phyloP scores from a whole-genome alignment of 495 filamentous ascomycete genomes.

The Darksidea phi region DNA sequence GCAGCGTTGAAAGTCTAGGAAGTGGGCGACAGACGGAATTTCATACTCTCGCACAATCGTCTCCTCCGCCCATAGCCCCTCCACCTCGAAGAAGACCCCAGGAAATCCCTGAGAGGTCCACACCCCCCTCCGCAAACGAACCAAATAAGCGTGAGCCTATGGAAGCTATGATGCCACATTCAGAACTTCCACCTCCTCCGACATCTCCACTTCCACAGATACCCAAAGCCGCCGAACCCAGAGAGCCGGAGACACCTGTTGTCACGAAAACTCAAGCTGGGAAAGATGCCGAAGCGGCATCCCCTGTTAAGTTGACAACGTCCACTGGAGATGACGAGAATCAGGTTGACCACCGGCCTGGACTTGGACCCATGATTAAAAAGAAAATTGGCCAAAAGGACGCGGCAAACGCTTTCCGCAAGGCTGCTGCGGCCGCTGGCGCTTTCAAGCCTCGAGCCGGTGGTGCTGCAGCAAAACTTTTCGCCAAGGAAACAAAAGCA shows the following conservation, averaged over 20 bases:
- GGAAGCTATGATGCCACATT: neutral
- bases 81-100: conserved; percentile 25
- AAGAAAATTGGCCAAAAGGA: conserved; percentile 63
- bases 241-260: neutral
- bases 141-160: neutral
- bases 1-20: conserved; percentile 21
- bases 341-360: conserved; percentile 61
- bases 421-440: conserved; percentile 76
- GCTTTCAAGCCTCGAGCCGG: conserved; percentile 84
- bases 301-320: conserved; percentile 1
- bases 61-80: conserved; percentile 9
- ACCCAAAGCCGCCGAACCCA: conserved; percentile 3
- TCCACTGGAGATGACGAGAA: conserved; percentile 44
- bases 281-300: neutral
- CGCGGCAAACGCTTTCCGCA: conserved; percentile 74
- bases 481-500: conserved; percentile 52
- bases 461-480: conserved; percentile 72
- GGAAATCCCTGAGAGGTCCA: neutral
- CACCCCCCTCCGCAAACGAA: neutral
- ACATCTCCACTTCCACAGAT: conserved; percentile 24
- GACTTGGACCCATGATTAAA: conserved; percentile 89
- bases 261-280: neutral
- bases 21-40: conserved; percentile 3
- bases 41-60: conserved; percentile 11
- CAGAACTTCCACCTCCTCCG: conserved; percentile 11